Percentiles rank a stretch among this genome's conserved stretches.
Evolutionary conservation across 345 rosid genomes (phyloP).

Genomic region (Iberis pinnata): DNA sequence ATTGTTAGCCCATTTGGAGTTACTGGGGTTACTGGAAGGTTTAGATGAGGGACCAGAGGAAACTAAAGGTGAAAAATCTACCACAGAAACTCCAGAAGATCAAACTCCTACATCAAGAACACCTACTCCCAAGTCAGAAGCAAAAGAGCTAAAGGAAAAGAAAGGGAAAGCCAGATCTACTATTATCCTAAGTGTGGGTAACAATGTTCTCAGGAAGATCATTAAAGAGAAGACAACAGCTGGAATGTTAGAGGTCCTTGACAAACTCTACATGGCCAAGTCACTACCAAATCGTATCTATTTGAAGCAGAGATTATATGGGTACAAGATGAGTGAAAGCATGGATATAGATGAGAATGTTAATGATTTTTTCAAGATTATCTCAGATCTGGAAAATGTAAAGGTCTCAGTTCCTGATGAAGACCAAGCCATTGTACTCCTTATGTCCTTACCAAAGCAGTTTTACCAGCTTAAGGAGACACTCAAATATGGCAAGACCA

Average conservation of each 20-base stretch:
- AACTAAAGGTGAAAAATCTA: background rate
- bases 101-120: no score
- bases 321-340: background rate
- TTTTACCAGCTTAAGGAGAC: no score
- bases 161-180: background rate
- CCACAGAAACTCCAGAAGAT: background rate
- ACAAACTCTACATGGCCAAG: background rate
- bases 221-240: background rate
- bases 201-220: background rate
- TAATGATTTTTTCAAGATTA: no score
- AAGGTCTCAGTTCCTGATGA: no score
- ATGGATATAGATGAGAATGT: no score
- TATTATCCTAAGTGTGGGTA: background rate
- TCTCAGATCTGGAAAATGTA: no score
- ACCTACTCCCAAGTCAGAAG: background rate
- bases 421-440: no score
- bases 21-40: background rate
- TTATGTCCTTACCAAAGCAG: no score
- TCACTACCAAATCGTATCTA: background rate
- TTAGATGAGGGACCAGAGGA: background rate
- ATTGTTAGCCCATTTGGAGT: background rate
- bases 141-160: background rate
- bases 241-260: background rate
- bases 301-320: background rate
- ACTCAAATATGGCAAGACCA: no score